These are phyloP conservation scores for Gossypium longicalyx DNA, from an alignment of 345 rosid genomes.

Conservation along the genomic window DNA sequence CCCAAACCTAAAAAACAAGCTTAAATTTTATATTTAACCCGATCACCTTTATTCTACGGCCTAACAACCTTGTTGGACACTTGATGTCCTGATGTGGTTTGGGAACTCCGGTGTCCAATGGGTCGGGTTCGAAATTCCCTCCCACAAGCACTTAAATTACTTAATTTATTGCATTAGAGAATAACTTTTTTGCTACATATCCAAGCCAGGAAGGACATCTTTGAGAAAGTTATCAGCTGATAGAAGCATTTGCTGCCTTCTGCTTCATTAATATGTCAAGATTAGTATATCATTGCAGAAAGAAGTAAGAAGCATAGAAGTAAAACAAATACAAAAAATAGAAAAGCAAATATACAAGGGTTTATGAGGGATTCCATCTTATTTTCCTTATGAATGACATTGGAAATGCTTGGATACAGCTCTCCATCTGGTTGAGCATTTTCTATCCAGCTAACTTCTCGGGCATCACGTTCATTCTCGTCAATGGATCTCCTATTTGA, in stretches of 20 bases:
- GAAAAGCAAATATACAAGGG: neutral
- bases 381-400: neutral
- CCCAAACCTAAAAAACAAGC: accelerated
- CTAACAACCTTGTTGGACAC: too few relatives aligned
- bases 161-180: too few relatives aligned
- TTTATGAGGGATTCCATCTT: neutral
- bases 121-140: too few relatives aligned
- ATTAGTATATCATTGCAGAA: neutral
- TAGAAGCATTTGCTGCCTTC: neutral
- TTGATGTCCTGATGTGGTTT: too few relatives aligned
- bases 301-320: conserved; percentile 1
- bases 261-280: neutral
- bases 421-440: neutral
- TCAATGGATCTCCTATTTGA: neutral
- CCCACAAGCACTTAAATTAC: too few relatives aligned
- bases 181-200: too few relatives aligned
- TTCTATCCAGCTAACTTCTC: neutral
- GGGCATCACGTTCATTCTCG: neutral
- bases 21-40: too few relatives aligned
- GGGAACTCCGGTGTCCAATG: too few relatives aligned
- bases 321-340: conserved; percentile 1
- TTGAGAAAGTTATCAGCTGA: neutral
- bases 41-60: too few relatives aligned
- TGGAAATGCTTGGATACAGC: conserved; percentile 7
- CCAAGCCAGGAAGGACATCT: neutral